Evolutionary conservation across 1,284 basidiomycete genomes (phyloP), one percentile per base, ranked within the genome.

Genomic region (Cryptococcus sp.): DNA sequence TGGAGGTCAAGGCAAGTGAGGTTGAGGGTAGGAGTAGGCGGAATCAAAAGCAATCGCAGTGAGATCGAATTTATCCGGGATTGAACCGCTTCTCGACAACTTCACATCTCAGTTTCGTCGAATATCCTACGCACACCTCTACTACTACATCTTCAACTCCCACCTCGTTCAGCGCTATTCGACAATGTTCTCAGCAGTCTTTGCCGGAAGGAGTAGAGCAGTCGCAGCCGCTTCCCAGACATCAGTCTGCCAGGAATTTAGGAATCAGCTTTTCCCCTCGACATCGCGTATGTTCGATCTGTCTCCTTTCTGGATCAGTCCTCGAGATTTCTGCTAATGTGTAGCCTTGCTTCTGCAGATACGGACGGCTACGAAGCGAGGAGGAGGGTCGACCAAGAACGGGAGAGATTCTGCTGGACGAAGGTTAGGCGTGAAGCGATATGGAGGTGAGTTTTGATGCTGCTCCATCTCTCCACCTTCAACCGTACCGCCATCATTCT

Each of bases 301-400:
- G 35, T 39, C 26, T 28, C 28, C 7, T 19, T 5, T 9, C 22
- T 47, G 43, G 43, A 11, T 28, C 14, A 47, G n/a, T n/a, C n/a
- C n/a, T 19, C 28, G 18, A 22, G 25, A n/a, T 22, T 5, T 19
- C 18, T 24, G 39, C 22, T 25, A 9, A 37, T 12, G n/a, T 43
- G 23, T 22, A 52, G 42, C 43, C 25, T 40, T 57, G 26, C 53
- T 58, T 33, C 48, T 57, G 4, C 82, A 91, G 50, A 77, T 93
- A 48, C 83, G 92, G 71, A 93, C 86, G 21, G 89, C 92, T 38
- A 95, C 93, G 47, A 97, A 97, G 74, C 83, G 88, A 46, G 91
- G 90, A 47, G 92, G 92, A 65, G 92, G 92, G 46, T 87, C 85
- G 23, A 85, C 91, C 4, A 83, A 85, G 69, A 95, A 95, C 69